phyloP scores from a whole-genome alignment of 1,139 yeast species.

The Protomyces arabidopsidicola region DNA sequence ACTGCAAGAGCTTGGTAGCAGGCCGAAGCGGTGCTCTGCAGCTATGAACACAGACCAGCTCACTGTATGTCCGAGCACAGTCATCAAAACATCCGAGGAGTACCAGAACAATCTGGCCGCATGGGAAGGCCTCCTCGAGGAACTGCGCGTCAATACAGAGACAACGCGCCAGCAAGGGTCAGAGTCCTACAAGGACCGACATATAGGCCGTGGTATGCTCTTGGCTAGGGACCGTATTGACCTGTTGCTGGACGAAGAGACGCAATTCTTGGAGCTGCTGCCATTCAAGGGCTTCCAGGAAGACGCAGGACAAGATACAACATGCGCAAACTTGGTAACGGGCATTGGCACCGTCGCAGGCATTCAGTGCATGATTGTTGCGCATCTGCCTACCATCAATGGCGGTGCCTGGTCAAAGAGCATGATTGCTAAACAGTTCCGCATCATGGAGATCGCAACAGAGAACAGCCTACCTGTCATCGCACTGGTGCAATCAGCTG shows the following conservation, averaged over 20 bases:
- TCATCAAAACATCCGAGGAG: background rate
- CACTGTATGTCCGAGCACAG: background rate
- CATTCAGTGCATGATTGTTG: conserved; percentile 39
- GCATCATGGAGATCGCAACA: conserved; percentile 41
- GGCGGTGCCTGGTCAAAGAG: conserved; percentile 38
- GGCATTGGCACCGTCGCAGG: conserved; percentile 41
- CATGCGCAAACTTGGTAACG: conserved; percentile 41
- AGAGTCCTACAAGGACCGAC: conserved; percentile 29
- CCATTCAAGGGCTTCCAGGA: conserved; percentile 39
- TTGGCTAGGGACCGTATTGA: conserved; percentile 40
- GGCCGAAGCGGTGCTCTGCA: too few relatives aligned
- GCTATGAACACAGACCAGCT: background rate
- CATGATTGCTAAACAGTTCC: conserved; percentile 40
- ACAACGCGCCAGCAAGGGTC: background rate
- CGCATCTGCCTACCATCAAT: conserved; percentile 41
- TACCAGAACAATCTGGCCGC: background rate
- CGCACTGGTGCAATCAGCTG: conserved; percentile 41
- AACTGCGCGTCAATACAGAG: background rate
- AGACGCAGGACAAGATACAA: conserved; percentile 37
- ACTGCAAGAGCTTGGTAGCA: too few relatives aligned
- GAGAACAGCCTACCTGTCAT: conserved; percentile 40
- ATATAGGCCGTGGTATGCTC: conserved; percentile 38
- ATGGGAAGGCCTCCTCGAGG: background rate
- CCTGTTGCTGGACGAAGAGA: conserved; percentile 39
- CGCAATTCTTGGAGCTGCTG: conserved; percentile 39